Base-by-base conservation (phyloP, 2,329 filamentous ascomycete species). In the Lachnum nothofagi region DNA sequence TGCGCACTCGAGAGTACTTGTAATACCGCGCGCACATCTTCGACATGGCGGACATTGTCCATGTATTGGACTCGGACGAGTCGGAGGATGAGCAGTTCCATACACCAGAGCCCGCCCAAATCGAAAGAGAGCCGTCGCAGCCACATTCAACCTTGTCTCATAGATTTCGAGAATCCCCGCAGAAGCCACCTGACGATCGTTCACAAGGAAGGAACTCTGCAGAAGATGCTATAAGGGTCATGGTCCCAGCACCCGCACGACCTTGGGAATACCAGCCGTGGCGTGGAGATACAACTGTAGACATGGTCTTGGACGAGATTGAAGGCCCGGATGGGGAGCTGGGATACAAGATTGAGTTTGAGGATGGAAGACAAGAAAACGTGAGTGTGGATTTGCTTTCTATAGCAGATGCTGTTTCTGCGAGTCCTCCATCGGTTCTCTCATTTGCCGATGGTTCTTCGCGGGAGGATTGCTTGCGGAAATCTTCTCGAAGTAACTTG, bases 261-360 rank as follows among this genome's bases (percentile, higher is more conserved):
- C 60, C 58, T 9, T 62, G 59, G 54, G 60, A 65, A 51, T 65
- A 63, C 27, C 29, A 60, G 31, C 46, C 54, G 14, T 63, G 54
- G 35, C 45, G 49, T 35, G 59, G 57, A 24, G 54, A 60, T 33
- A 55, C 51, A 29, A 66, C 59, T 3, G 65, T 68, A n/a, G 59
- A 66, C 16, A 37, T 44, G 4, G 51, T 66, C 2, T 24, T 65
- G n/a, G 51, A 57, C 24, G 60, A 63, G 20, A 19, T 59, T 12
- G 29, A 56, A 25, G 47, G 46, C 3, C 23, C 43, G 9, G 43
- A 57, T 45, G 58, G 56, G 7, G 35, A 58, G 23, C 20, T 38
- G 14, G 49, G 53, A 43, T 68, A 65, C 46, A 53, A 43, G 27
- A 59, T 68, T 17, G 59, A 62, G 46, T 66, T 59, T 47, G 63